A percentile compares a stretch with the other conserved stretches of the same genome.
Conservation (phyloP, 164 flowering plant species). For the Berberis vulgaris region DNA sequence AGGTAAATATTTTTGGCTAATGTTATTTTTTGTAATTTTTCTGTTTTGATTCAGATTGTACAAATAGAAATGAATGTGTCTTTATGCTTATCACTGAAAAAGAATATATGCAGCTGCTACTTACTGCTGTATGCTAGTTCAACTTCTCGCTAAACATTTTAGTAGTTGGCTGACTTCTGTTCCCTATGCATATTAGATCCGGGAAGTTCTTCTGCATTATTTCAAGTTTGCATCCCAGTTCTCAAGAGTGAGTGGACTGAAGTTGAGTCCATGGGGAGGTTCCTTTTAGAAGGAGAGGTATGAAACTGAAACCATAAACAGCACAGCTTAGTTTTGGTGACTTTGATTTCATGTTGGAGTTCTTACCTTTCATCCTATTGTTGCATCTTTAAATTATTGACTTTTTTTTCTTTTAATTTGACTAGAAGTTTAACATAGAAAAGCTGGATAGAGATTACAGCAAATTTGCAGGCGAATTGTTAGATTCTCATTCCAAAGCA, state of each 20-base stretch:
- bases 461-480: constrained; percentile 32
- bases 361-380: background rate
- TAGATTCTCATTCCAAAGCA: constrained; percentile 24
- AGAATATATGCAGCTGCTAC: too few relatives aligned
- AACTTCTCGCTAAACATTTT: background rate
- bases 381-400: background rate
- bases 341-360: background rate
- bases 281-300: constrained; percentile 39
- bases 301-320: background rate
- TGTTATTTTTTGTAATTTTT: background rate
- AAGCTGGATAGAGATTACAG: constrained; percentile 32
- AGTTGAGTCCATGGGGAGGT: constrained; percentile 24
- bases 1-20: constrained; percentile 11
- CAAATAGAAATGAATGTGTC: too few relatives aligned
- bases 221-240: constrained; percentile 44
- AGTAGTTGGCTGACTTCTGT: constrained; percentile 4
- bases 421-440: constrained; percentile 38
- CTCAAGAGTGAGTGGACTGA: constrained; percentile 45
- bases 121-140: background rate
- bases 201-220: constrained; percentile 22
- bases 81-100: too few relatives aligned
- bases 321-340: background rate
- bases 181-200: constrained; percentile 19
- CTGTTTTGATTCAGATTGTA: background rate
- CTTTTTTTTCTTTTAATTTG: background rate